Conservation (phyloP, 116 monocot species). For the Dioscorea cayenensis region DNA sequence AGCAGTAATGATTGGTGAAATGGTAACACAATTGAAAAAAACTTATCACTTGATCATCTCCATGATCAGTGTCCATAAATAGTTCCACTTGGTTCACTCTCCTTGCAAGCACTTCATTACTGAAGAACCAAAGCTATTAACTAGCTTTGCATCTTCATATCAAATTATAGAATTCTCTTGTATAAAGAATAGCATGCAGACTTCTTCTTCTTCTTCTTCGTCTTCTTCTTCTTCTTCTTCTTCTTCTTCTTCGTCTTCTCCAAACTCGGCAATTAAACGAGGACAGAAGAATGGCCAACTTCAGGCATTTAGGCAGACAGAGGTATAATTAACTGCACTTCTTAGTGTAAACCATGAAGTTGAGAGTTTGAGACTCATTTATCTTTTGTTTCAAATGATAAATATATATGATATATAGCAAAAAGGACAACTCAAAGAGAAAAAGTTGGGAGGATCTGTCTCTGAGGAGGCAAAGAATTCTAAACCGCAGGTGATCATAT, state of each 20-base stretch:
- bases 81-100: neutral
- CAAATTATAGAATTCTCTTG: too few relatives aligned
- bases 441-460: conserved; percentile 20
- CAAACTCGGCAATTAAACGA: neutral
- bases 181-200: neutral
- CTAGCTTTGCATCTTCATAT: too few relatives aligned
- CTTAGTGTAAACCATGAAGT: neutral
- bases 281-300: conserved; percentile 17
- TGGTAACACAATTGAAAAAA: neutral
- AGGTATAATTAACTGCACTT: conserved; percentile 15
- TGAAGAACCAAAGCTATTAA: neutral
- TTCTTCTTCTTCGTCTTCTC: neutral
- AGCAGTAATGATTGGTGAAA: neutral
- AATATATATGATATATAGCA: conserved; percentile 12
- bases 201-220: neutral
- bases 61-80: neutral
- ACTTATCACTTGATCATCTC: neutral
- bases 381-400: too few relatives aligned
- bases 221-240: neutral
- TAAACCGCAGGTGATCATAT: conserved; percentile 25
- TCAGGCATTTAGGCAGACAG: conserved; percentile 5
- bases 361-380: too few relatives aligned
- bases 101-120: neutral
- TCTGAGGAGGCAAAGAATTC: conserved; percentile 15
- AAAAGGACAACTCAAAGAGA: conserved; percentile 39